Percentiles rank a stretch among this genome's conserved stretches.
Evolutionary conservation across 768 basidiomycete species (phyloP).

Genomic region (Boletus fagicola): DNA sequence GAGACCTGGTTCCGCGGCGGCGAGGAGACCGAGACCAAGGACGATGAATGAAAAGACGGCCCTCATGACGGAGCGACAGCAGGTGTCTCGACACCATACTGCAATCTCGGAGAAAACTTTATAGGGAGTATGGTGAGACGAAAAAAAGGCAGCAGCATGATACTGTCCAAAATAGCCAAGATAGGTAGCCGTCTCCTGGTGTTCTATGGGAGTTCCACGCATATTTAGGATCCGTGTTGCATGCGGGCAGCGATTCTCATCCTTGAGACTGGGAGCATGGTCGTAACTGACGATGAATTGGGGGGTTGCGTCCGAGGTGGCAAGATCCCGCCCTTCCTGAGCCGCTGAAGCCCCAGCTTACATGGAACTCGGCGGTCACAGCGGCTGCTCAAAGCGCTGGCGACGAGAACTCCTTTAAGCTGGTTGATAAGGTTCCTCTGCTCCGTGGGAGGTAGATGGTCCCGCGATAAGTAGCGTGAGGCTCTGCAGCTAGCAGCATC

Average conservation of each 20-base stretch:
- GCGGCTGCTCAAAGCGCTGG: background rate
- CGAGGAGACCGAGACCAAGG: slow-evolving; percentile 19
- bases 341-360: background rate
- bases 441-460: background rate
- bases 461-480: background rate
- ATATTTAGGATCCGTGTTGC: background rate
- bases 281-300: background rate
- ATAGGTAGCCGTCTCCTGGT: background rate
- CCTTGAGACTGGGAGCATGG: background rate
- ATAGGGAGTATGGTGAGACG: slow-evolving; percentile 12
- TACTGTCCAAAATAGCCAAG: background rate
- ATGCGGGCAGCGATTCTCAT: background rate
- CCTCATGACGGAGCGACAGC: background rate
- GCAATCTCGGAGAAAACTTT: background rate
- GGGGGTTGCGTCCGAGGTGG: background rate
- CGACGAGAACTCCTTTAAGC: background rate
- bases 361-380: background rate
- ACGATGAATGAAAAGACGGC: slow-evolving; percentile 17
- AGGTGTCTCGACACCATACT: background rate
- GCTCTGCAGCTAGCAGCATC: background rate
- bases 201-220: background rate
- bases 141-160: slow-evolving; percentile 10
- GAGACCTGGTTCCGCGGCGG: slow-evolving; percentile 17
- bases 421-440: background rate
- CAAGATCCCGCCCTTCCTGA: background rate